Evolutionary conservation across 208 protist species (phyloP).

Genomic region (Eutreptiella sp.): DNA sequence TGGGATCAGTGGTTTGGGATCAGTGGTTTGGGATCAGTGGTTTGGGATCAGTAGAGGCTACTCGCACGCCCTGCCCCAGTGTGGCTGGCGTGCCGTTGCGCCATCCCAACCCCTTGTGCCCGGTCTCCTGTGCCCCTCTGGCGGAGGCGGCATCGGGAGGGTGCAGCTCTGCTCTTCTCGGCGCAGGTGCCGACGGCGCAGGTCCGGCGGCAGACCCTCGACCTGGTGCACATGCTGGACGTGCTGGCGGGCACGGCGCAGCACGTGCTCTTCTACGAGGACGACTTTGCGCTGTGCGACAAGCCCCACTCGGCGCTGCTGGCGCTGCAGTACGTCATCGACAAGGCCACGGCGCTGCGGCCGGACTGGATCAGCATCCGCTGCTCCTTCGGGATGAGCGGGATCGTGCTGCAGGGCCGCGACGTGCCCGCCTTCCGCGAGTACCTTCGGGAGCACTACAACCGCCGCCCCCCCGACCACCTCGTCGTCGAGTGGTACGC

Average conservation of each 20-base stretch:
- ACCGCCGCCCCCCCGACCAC: slow-evolving; percentile 34
- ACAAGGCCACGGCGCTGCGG: slow-evolving; percentile 14
- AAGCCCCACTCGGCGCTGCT: background rate
- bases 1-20: too few relatives aligned
- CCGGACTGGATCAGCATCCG: slow-evolving; percentile 23
- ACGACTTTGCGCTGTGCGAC: slow-evolving; percentile 32
- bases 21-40: too few relatives aligned
- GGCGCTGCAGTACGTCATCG: slow-evolving; percentile 26
- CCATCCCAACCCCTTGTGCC: too few relatives aligned
- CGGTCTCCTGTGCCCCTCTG: too few relatives aligned
- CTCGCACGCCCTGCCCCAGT: too few relatives aligned
- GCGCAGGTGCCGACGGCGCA: slow-evolving; percentile 16
- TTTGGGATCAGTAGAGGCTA: too few relatives aligned
- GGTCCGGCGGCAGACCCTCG: slow-evolving; percentile 23
- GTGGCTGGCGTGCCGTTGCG: too few relatives aligned
- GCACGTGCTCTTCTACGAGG: slow-evolving; percentile 30
- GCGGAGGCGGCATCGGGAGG: too few relatives aligned
- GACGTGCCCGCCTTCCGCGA: slow-evolving; percentile 18
- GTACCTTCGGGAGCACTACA: slow-evolving; percentile 24
- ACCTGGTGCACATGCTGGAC: slow-evolving; percentile 25
- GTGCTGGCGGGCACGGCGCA: slow-evolving; percentile 3
- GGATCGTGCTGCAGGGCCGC: slow-evolving; percentile 35
- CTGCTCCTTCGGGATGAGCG: slow-evolving; percentile 26
- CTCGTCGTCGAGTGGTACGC: slow-evolving; percentile 33
- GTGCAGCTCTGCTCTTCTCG: too few relatives aligned